These are phyloP conservation scores for Tricholoma flavovirens DNA, from an alignment of 768 basidiomycete species.

Conservation along the genomic window DNA sequence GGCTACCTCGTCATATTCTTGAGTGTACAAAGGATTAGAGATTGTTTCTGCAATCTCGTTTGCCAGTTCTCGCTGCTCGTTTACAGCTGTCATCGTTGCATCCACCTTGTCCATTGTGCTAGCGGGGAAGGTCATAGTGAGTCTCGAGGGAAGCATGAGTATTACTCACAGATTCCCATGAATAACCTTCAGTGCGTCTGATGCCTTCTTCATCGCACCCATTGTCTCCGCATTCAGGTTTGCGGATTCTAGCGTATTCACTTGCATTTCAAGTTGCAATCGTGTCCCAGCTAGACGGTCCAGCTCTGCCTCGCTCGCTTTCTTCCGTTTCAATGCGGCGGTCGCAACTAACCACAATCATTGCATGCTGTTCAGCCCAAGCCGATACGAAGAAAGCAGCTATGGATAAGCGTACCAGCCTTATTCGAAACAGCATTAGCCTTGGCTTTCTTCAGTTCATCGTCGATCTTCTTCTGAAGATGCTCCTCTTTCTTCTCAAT, in stretches of 20 bases:
- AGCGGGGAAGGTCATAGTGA: slow-evolving; percentile 1
- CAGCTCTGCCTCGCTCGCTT: slow-evolving; percentile 79
- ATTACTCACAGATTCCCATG: slow-evolving; percentile 80
- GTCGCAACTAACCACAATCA: slow-evolving; percentile 60
- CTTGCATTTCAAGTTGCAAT: slow-evolving; percentile 91
- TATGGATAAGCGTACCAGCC: slow-evolving; percentile 56
- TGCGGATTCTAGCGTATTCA: slow-evolving; percentile 94
- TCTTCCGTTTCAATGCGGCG: slow-evolving; percentile 90
- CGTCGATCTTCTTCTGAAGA: slow-evolving; percentile 93
- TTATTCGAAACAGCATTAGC: slow-evolving; percentile 93
- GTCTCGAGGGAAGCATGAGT: not conserved
- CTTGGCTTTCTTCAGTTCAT: slow-evolving; percentile 87
- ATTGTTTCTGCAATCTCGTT: slow-evolving; percentile 90
- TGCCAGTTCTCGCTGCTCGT: slow-evolving; percentile 88
- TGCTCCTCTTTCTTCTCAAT: slow-evolving; percentile 99
- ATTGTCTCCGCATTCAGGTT: slow-evolving; percentile 98
- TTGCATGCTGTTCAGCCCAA: slow-evolving; percentile 5
- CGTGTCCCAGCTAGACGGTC: slow-evolving; percentile 81
- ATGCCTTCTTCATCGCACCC: slow-evolving; percentile 94
- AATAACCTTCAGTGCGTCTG: slow-evolving; percentile 83
- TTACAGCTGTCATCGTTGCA: slow-evolving; percentile 77
- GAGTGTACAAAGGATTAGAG: slow-evolving; percentile 58
- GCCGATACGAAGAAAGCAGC: not conserved
- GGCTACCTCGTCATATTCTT: slow-evolving; percentile 65
- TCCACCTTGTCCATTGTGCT: slow-evolving; percentile 90